Conservation (phyloP, 2,329 filamentous ascomycete species). For the Colletotrichum sp. region DNA sequence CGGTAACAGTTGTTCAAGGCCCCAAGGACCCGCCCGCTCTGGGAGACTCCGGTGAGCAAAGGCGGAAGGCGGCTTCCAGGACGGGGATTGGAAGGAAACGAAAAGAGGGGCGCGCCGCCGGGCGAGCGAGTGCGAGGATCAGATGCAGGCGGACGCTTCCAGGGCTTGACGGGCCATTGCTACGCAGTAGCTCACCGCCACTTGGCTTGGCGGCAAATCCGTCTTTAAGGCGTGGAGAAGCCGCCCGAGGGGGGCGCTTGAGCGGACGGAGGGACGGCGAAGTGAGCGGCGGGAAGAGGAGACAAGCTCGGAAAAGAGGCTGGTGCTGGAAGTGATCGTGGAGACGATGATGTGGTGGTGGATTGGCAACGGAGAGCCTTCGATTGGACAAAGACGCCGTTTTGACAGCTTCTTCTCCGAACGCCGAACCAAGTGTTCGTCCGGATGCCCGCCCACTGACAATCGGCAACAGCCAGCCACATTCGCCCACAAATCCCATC, state of each 20-base stretch:
- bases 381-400: background rate
- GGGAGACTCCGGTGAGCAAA: background rate
- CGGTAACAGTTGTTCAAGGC: background rate
- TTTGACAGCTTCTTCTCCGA: background rate
- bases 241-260: background rate
- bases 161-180: background rate
- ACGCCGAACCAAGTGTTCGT: background rate
- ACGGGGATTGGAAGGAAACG: slow-evolving; percentile 1
- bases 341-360: background rate
- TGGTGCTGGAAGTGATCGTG: background rate
- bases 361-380: background rate
- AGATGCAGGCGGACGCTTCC: background rate
- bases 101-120: background rate
- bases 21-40: background rate
- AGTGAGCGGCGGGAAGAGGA: background rate
- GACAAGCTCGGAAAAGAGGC: background rate
- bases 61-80: background rate
- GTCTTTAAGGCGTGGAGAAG: background rate
- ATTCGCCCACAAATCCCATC: background rate
- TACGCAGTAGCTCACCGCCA: slow-evolving; percentile 18
- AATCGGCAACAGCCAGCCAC: background rate
- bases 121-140: background rate
- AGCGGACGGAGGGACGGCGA: background rate
- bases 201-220: slow-evolving; percentile 14
- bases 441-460: background rate